Base-by-base conservation (phyloP, 1,139 yeast genomes). In the Candida pseudoviswanathii region DNA sequence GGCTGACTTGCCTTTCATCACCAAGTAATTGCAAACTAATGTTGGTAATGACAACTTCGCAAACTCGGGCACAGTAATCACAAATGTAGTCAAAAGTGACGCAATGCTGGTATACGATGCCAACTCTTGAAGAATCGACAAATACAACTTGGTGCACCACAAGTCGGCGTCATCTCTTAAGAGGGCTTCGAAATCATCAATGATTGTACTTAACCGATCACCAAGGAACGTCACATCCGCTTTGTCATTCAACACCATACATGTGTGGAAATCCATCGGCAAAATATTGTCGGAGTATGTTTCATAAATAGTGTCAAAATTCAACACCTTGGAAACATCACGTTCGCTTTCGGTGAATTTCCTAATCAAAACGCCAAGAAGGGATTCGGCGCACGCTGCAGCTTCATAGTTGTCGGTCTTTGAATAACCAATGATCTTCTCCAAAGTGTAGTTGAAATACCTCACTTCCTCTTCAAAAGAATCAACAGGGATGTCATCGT, bases 301-400 rank as follows among this genome's bases (percentile, higher is more conserved):
- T 10, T 63, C 54, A 26, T 46, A 44, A 36, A 60, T 45, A 1
- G 25, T 26, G 10, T 58, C 58, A 49, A 67, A 64, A 22, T 60
- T 53, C 3, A 60, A 49, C 53, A 46, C 60, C 22, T 56, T 58
- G 43, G 39, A 50, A 2, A 64, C 50, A 10, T 61, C 66, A 2
- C 55, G 47, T 5, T 46, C 51, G 16, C 56, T 54, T 0, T 39
- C 43, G 2, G 56, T 50, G 33, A 55, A 58, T 41, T 64, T 66
- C 51, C 61, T 52, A 2, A 72, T 53, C 31, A 77, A 57, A 2
- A 68, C 76, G 1, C 81, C 81, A 10, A 74, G 46, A 8, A 73
- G 59, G 1, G 71, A 58, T 42, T 77, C 80, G 36, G 73, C 68
- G 46, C 73, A 67, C 2, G 67, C 64, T 9, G 58, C 57, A 1